Evolutionary conservation across 768 basidiomycete species (phyloP), one percentile per base, ranked within the genome.

Genomic region (Boletus subparvulus): DNA sequence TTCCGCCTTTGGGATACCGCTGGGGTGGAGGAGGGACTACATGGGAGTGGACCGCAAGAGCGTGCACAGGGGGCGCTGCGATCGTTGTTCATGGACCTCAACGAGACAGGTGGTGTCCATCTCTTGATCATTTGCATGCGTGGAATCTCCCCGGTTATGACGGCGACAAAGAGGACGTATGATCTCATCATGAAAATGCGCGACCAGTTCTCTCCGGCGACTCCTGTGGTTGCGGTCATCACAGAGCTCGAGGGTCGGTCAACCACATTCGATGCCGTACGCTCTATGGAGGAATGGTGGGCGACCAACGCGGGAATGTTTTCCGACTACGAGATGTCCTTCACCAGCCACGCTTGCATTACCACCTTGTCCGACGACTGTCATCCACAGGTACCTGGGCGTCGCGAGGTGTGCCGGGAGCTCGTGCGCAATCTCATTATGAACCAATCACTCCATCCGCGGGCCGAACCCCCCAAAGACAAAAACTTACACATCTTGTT

Each of bases 271-370:
- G 40, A 63, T 40, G 19, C 55, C 11, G 26, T 14, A 14, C 49
- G 56, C 4, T 66, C 70, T 16, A 75, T 75, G 68, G 69, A 71
- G 9, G 62, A 62, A 48, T 79, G 78, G 78, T 78, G 77, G 77
- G 48, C 40, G 21, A 43, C 56, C 50, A 76, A 75, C 50, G 53
- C 69, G 36, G 50, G 41, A 7, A n/a, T 21, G 3, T 71, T 79
- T 54, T 62, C 58, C 16, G 33, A 57, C 5, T 44, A 70, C 32
- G 59, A 64, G 3, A 77, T 77, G 61, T 16, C 43, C 24, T 75
- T 76, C 39, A 48, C 63, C 4, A 74, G 64, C 2, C 70, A 75
- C 19, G 75, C 72, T 14, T 79, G 78, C 54, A 66, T 78, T 55
- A 77, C 76, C 4, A 70, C 74, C 4, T 40, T 69, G 12, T 40